Conservation (phyloP, 2,329 filamentous ascomycete genomes). For the Dichotomopilus funicola region DNA sequence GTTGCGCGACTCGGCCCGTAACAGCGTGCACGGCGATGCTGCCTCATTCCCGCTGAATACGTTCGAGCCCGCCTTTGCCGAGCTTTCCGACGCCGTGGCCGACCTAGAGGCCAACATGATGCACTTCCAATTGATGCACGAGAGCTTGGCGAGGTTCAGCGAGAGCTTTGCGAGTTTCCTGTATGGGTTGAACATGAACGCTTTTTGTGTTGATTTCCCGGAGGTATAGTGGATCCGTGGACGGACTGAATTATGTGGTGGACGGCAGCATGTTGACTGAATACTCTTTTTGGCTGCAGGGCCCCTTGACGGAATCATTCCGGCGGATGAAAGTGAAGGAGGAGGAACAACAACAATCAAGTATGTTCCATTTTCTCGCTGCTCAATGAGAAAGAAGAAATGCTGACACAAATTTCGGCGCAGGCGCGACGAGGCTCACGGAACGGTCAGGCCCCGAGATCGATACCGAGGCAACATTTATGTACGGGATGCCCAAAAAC, state of each 20-base stretch:
- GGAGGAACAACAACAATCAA: constrained; percentile 31
- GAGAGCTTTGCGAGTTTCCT: constrained; percentile 95
- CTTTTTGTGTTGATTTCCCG: constrained; percentile 95
- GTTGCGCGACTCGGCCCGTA: constrained; percentile 68
- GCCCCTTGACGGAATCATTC: constrained; percentile 79
- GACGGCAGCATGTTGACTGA: not conserved
- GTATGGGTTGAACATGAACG: constrained; percentile 97
- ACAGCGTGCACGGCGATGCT: constrained; percentile 45
- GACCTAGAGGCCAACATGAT: constrained; percentile 96
- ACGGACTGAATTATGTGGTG: not conserved
- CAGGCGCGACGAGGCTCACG: constrained; percentile 18
- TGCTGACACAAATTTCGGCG: not conserved
- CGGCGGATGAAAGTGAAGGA: constrained; percentile 55
- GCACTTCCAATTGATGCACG: constrained; percentile 95
- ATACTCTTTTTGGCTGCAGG: constrained; percentile 40
- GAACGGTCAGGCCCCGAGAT: constrained; percentile 32
- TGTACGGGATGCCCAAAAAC: constrained; percentile 45
- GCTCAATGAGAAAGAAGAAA: not conserved
- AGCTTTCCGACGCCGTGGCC: constrained; percentile 87
- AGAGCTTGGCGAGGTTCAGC: constrained; percentile 85
- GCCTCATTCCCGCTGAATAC: constrained; percentile 63
- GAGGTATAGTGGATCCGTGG: constrained; percentile 51
- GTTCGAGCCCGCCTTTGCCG: constrained; percentile 86
- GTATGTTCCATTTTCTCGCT: not conserved
- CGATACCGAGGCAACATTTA: constrained; percentile 74